phyloP scores from a whole-genome alignment of 768 basidiomycete species.

The Collybia sp. region DNA sequence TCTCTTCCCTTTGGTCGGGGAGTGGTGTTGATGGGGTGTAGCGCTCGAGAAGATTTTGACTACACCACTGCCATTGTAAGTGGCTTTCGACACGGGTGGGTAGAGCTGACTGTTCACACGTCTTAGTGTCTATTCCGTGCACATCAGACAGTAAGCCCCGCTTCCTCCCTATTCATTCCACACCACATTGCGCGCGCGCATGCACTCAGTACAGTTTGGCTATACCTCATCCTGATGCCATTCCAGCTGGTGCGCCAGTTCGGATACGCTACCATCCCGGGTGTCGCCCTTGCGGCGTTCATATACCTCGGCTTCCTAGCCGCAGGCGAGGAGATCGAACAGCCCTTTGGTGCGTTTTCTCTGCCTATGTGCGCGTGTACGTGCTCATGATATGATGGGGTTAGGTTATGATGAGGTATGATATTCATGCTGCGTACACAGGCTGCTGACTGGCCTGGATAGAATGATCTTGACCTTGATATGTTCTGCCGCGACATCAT shows the following conservation, averaged over 20 bases:
- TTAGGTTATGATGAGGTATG: constrained; percentile 63
- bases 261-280: constrained; percentile 61
- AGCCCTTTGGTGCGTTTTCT: constrained; percentile 50
- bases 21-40: constrained; percentile 11
- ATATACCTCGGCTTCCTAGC: constrained; percentile 77
- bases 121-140: constrained; percentile 54
- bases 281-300: constrained; percentile 60
- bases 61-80: constrained; percentile 63
- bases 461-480: constrained; percentile 69
- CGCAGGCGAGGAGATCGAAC: constrained; percentile 67
- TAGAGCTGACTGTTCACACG: background rate
- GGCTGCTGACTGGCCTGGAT: constrained; percentile 2
- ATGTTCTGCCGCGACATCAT: constrained; percentile 57
- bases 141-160: constrained; percentile 39
- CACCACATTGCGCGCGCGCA: too few relatives aligned
- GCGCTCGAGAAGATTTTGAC: constrained; percentile 58
- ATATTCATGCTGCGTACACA: constrained; percentile 10
- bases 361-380: background rate
- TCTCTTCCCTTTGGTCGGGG: background rate
- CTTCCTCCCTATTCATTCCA: background rate
- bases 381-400: background rate
- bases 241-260: constrained; percentile 68
- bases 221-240: constrained; percentile 73
- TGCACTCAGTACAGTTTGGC: constrained; percentile 64
- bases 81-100: constrained; percentile 4